Conservation (phyloP, 2,329 filamentous ascomycete genomes). For the Hymenoscyphus salicellus region DNA sequence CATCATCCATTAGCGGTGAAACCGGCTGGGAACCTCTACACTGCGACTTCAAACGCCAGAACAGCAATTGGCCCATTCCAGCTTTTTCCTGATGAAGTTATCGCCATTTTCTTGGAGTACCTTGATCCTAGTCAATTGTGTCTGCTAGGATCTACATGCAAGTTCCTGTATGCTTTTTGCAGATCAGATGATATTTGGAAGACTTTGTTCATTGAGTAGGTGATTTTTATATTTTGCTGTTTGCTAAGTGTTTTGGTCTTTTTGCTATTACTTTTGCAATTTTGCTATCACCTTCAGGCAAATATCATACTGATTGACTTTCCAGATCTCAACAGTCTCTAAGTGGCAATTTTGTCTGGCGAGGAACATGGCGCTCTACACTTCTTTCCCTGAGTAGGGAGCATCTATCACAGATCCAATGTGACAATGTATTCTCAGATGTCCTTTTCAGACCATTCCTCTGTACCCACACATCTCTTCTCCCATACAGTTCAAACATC, state of each 20-base stretch:
- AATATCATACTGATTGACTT: conserved; percentile 6
- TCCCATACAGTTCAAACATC: conserved; percentile 67
- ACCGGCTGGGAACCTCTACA: conserved; percentile 80
- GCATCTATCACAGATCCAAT: conserved; percentile 61
- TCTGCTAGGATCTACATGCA: conserved; percentile 72
- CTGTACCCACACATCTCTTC: conserved; percentile 72
- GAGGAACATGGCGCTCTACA: conserved; percentile 80
- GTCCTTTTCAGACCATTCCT: conserved; percentile 85
- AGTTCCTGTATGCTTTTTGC: conserved; percentile 81
- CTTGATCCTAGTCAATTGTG: conserved; percentile 63
- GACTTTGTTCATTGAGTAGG: conserved; percentile 78
- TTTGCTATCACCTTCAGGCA: neutral
- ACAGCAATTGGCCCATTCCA: conserved; percentile 62
- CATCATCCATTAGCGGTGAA: conserved; percentile 80
- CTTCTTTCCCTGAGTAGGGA: conserved; percentile 57
- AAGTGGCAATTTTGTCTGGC: conserved; percentile 54
- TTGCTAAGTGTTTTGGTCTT: neutral
- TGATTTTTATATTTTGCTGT: conserved; percentile 31
- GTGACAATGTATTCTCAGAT: conserved; percentile 82
- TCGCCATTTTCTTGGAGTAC: conserved; percentile 71
- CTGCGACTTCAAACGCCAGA: conserved; percentile 64
- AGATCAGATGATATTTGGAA: conserved; percentile 88
- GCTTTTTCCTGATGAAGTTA: conserved; percentile 73
- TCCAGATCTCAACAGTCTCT: conserved; percentile 31
- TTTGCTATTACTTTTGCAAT: neutral